Conservation (phyloP, 345 rosid species). For the Pugionium cornutum region DNA sequence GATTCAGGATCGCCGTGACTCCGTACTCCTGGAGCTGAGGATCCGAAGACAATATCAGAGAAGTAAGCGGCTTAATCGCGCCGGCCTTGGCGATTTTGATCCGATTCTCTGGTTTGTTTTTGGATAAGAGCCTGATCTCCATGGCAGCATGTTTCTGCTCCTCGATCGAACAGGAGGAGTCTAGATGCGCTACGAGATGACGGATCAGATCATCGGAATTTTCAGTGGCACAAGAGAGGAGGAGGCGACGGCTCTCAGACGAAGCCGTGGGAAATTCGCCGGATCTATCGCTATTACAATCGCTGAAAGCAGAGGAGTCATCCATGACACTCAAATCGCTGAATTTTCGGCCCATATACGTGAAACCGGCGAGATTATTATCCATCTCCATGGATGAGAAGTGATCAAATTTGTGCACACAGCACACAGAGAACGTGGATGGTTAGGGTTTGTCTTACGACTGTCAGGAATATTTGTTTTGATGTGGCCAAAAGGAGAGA, state of each 20-base stretch:
- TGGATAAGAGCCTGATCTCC: constrained; percentile 90
- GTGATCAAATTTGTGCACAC: constrained; percentile 2
- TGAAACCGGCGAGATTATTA: constrained; percentile 35
- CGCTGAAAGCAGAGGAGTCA: constrained; percentile 78
- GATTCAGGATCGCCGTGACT: constrained; percentile 83
- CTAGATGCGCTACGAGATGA: constrained; percentile 71
- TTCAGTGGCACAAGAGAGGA: constrained; percentile 71
- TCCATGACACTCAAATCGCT: constrained; percentile 47
- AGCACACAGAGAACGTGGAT: constrained; percentile 16
- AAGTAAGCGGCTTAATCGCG: constrained; percentile 73
- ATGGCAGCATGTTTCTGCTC: constrained; percentile 93
- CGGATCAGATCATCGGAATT: constrained; percentile 66
- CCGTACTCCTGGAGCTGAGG: constrained; percentile 86
- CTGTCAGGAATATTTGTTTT: constrained; percentile 34
- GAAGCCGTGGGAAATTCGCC: constrained; percentile 79
- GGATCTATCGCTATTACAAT: constrained; percentile 93
- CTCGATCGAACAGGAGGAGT: constrained; percentile 66
- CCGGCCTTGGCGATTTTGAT: constrained; percentile 80
- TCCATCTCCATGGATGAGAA: constrained; percentile 49
- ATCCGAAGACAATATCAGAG: constrained; percentile 66
- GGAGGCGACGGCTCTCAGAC: constrained; percentile 60
- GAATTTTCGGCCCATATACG: constrained; percentile 51
- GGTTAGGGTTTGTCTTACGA: constrained; percentile 31
- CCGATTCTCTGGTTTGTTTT: constrained; percentile 86
- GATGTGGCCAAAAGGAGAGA: constrained; percentile 15